Evolutionary conservation across 1,139 yeast species (phyloP), one percentile per base, ranked within the genome.

Genomic region (Ogataea hybrid): DNA sequence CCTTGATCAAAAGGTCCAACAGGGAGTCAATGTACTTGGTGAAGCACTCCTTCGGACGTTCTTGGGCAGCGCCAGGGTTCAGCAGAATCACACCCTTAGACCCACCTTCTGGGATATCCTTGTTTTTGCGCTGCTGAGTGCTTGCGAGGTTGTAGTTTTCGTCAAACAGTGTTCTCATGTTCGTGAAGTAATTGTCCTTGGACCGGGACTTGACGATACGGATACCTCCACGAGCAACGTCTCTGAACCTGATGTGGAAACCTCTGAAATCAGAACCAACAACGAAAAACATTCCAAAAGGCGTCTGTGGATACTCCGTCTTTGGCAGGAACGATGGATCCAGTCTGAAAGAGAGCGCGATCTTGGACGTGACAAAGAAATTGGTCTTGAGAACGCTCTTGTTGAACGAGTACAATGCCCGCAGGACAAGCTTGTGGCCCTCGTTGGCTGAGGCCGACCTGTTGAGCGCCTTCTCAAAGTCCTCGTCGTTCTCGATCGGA

Each of bases 31-130:
- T 84, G 64, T 92, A 92, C 70, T 92, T 94, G 59, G 85, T 87
- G 65, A 92, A 92, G 33, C 96, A 88, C 46, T 87, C 82, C 56
- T 80, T 81, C 36, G 96, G 89, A 61, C 83, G 79, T 39, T 80
- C 85, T 67, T 86, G 95, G 43, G 94, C 87, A 47, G 75, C 78
- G 48, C 85, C 86, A 9, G 81, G 79, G 61, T 90, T 90, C 54
- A 92, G 75, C 58, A 92, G 74, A 47, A 92, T 86, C 41, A 92
- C 98, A 68, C 98, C 98, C 67, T 92, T 92, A 37, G 97, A 88
- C 34, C 98, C 98, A 63, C 98, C 98, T 73, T 92, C 98, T 33
- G 98, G 98, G 47, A 92, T 92, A 70, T 92, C 98, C 71, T 92
- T 92, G 69, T 92, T 92, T 70, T 92, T 92, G 56, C 92, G 79